Evolutionary conservation across 2,329 filamentous ascomycete genomes (phyloP).

Genomic region (Talaromyces atroroseus): DNA sequence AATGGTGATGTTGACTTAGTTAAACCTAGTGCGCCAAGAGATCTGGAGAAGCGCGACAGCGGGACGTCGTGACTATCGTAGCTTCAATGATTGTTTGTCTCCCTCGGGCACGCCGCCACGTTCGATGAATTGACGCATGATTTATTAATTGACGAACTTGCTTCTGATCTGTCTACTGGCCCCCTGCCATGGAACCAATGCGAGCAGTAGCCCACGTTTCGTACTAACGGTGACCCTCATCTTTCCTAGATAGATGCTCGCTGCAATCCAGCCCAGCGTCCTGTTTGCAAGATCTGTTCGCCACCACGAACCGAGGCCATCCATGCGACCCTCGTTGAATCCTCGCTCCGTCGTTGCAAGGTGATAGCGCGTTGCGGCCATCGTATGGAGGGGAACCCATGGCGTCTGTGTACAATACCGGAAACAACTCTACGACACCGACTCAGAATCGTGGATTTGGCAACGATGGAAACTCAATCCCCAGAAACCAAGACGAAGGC

Average conservation of each 20-base stretch:
- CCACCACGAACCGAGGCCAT: not conserved
- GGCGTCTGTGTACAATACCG: conserved; percentile 41
- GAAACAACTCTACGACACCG: conserved; percentile 38
- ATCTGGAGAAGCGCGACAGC: not conserved
- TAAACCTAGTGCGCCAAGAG: not conserved
- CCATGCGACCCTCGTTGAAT: conserved; percentile 29
- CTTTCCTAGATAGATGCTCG: not conserved
- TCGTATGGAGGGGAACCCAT: conserved; percentile 33
- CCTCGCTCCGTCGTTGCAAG: conserved; percentile 24
- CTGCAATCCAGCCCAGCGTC: not conserved
- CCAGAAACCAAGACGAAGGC: conserved; percentile 35
- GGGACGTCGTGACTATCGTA: not conserved
- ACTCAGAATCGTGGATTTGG: conserved; percentile 35
- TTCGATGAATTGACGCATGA: not conserved
- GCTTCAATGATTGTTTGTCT: not conserved
- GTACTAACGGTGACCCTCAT: not conserved
- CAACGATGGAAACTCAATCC: conserved; percentile 31
- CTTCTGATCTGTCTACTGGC: not conserved
- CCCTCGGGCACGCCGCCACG: no score
- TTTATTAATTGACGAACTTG: not conserved
- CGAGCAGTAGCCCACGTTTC: not conserved
- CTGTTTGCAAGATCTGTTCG: not conserved
- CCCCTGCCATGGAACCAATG: not conserved
- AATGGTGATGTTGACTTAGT: no score
- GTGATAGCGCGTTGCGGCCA: conserved; percentile 26